Evolutionary conservation across 2,329 filamentous ascomycete species (phyloP), one percentile per base, ranked within the genome.

Genomic region (Hypoxylon sp.): DNA sequence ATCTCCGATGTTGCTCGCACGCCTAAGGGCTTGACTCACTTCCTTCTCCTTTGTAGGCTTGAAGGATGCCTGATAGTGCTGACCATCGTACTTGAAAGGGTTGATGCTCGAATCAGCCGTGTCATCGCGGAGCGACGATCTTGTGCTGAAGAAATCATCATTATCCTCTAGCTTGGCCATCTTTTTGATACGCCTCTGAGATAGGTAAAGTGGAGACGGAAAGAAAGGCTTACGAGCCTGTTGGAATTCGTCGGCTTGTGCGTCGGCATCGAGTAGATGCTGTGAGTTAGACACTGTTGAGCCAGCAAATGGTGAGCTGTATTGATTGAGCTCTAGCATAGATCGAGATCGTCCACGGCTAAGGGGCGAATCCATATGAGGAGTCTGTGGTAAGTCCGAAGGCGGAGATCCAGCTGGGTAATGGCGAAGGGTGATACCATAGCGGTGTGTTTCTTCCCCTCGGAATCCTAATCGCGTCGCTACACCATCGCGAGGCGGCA

Each of bases 1-100:
- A 13, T 69, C 73, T 39, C 71, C 75, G 11, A 72, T 21, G 6
- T 68, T 65, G 31, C 78, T 76, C 21, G 77, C 66, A 19, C 74
- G 75, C 29, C 77, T 78, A 19, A 85, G 78, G 6, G 78, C 80
- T 24, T 72, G 77, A 60, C 82, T 85, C 13, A 85, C 78, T 10
- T 85, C 82, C 60, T 80, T 77, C 66, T 85, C 83, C 62, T 78
- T 79, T 1, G 78, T 75, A 3, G 79, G 74, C 6, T 79, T 75
- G 7, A 84, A 70, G 42, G 82, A 82, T 8, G 76, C 65, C 13
- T 76, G 78, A 67, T 83, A 83, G 1, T 75, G 67, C 7, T 77
- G 77, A 35, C 75, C 77, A 69, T 86, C 84, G 65, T 84, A 86
- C 52, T 78, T 78, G 74, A 86, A 86, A 0, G 81, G 83, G 44